Conservation (phyloP, 768 basidiomycete species). For the Hemileccinum impolitum region DNA sequence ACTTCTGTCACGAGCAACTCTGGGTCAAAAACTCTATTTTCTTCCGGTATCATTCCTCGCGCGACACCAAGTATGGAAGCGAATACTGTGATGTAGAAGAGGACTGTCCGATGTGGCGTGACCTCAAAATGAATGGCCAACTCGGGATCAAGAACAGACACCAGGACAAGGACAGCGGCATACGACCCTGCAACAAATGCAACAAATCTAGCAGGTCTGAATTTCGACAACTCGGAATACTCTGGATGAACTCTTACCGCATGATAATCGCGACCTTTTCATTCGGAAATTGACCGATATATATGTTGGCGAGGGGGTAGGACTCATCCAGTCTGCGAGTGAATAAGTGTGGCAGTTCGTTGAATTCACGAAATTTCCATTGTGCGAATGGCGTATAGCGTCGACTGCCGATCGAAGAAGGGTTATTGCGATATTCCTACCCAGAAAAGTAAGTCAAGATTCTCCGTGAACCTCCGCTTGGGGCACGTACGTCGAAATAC, state of each 20-base stretch:
- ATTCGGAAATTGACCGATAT: constrained; percentile 97
- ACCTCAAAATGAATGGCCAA: constrained; percentile 93
- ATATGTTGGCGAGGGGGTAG: constrained; percentile 88
- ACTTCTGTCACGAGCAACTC: constrained; percentile 91
- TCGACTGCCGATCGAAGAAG: constrained; percentile 88
- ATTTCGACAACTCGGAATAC: neutral
- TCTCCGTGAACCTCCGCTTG: neutral
- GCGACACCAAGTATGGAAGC: constrained; percentile 86
- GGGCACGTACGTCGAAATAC: constrained; percentile 84
- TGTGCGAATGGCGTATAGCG: constrained; percentile 92
- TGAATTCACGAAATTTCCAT: constrained; percentile 99
- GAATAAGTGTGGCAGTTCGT: constrained; percentile 94
- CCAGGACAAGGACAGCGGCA: constrained; percentile 89
- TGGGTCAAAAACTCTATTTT: constrained; percentile 91
- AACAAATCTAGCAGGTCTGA: constrained; percentile 64
- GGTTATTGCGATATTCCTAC: constrained; percentile 98
- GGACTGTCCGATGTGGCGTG: constrained; percentile 84
- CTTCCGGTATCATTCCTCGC: constrained; percentile 93
- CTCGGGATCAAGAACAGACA: constrained; percentile 91
- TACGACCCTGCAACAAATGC: constrained; percentile 97
- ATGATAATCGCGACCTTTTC: constrained; percentile 87
- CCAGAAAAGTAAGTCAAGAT: neutral
- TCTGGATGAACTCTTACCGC: constrained; percentile 53
- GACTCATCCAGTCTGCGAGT: constrained; percentile 81
- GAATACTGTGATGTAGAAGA: constrained; percentile 91